A percentile compares a stretch with the other conserved stretches of the same genome.
These are phyloP conservation scores for Metschnikowia drakensbergensis DNA, from an alignment of 805 yeast genomes.

Conservation along the genomic window DNA sequence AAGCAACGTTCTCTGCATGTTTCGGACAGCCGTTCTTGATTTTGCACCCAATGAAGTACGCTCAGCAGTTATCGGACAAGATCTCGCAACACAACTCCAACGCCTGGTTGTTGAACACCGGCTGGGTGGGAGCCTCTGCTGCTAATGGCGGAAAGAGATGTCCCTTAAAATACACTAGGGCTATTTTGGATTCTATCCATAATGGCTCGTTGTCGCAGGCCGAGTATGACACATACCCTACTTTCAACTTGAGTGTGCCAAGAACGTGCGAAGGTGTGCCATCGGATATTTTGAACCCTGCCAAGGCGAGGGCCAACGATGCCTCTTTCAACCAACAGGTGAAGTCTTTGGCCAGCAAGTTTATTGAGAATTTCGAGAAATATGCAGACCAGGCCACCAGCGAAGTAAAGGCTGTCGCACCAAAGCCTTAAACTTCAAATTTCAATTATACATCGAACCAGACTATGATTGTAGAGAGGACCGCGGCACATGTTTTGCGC, in stretches of 20 bases:
- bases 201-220: slow-evolving; percentile 79
- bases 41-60: slow-evolving; percentile 96
- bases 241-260: slow-evolving; percentile 86
- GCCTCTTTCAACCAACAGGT: slow-evolving; percentile 37
- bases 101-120: slow-evolving; percentile 97
- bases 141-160: slow-evolving; percentile 95
- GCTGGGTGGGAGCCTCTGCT: slow-evolving; percentile 96
- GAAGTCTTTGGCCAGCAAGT: slow-evolving; percentile 67
- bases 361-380: slow-evolving; percentile 81
- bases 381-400: slow-evolving; percentile 77
- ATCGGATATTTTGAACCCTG: slow-evolving; percentile 77
- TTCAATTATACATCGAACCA: neutral
- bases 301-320: slow-evolving; percentile 51
- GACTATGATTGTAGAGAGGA: neutral
- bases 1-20: slow-evolving; percentile 97
- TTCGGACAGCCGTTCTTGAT: slow-evolving; percentile 99
- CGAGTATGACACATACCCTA: slow-evolving; percentile 79
- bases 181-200: slow-evolving; percentile 91
- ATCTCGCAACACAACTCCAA: slow-evolving; percentile 82
- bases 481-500: neutral
- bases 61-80: slow-evolving; percentile 92
- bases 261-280: slow-evolving; percentile 81
- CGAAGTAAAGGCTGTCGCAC: slow-evolving; percentile 94
- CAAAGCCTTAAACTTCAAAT: slow-evolving; percentile 36
- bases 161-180: slow-evolving; percentile 95